A percentile compares a stretch with the other conserved stretches of the same genome.
These are phyloP conservation scores for Malus sylvestris DNA, from an alignment of 306 rosid genomes.

Conservation along the genomic window DNA sequence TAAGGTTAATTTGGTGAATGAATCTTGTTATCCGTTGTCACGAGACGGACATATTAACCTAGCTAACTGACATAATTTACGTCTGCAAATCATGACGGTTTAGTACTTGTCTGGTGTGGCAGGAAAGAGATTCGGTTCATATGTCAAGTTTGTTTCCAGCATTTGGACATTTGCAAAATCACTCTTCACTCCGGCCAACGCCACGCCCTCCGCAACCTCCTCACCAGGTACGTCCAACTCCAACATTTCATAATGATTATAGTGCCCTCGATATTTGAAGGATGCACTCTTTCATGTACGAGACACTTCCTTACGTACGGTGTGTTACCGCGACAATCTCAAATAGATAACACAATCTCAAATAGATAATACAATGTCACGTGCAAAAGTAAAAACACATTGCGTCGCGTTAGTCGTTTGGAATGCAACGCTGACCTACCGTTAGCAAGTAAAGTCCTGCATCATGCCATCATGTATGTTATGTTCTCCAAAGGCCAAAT, in stretches of 20 bases:
- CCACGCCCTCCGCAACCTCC: constrained; percentile 62
- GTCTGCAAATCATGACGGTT: not conserved
- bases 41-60: no score
- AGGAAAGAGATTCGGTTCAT: constrained; percentile 70
- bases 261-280: not conserved
- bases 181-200: constrained; percentile 56
- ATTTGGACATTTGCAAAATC: constrained; percentile 65
- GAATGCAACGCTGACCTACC: not conserved
- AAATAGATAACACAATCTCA: not conserved
- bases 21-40: not conserved
- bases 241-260: not conserved
- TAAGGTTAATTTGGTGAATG: not conserved
- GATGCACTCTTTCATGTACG: not conserved
- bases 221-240: constrained; percentile 47
- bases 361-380: not conserved
- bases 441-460: not conserved
- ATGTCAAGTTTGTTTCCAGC: constrained; percentile 57
- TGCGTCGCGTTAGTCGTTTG: not conserved
- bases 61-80: not conserved
- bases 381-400: not conserved
- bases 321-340: not conserved
- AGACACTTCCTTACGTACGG: not conserved
- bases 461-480: not conserved
- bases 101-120: constrained; percentile 1
- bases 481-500: not conserved